Conservation (phyloP, 1,284 basidiomycete genomes). For the Moniliella sp. region DNA sequence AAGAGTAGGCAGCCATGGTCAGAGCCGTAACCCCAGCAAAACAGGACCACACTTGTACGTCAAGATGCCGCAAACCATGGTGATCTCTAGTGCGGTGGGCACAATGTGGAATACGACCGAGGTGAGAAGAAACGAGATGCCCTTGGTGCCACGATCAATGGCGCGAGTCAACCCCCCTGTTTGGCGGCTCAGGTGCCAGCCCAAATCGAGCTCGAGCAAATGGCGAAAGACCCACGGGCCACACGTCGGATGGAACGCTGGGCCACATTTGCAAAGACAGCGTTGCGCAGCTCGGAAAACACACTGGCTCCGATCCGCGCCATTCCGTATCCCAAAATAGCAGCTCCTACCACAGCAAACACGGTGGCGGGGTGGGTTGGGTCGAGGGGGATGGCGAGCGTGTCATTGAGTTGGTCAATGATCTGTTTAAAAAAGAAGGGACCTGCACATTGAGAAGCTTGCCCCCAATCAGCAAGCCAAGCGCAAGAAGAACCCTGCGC, state of each 20-base stretch:
- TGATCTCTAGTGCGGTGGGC: constrained; percentile 83
- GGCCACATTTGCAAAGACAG: constrained; percentile 84
- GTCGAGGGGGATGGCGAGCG: constrained; percentile 39
- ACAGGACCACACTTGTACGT: constrained; percentile 91
- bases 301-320: constrained; percentile 71
- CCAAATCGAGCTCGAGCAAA: constrained; percentile 69
- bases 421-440: constrained; percentile 82
- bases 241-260: constrained; percentile 83
- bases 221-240: constrained; percentile 83
- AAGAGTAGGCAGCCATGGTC: constrained; percentile 57
- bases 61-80: constrained; percentile 86
- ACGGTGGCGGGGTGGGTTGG: constrained; percentile 56
- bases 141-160: constrained; percentile 90
- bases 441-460: constrained; percentile 94
- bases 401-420: constrained; percentile 59
- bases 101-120: constrained; percentile 84
- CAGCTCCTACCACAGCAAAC: constrained; percentile 70
- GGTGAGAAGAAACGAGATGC: constrained; percentile 81
- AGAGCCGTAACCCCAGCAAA: constrained; percentile 73
- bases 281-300: constrained; percentile 78
- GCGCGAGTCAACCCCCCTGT: constrained; percentile 86
- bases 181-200: constrained; percentile 76
- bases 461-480: constrained; percentile 58
- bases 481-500: constrained; percentile 57
- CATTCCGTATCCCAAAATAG: constrained; percentile 66